phyloP scores from a whole-genome alignment of 176 grass and related monocot genomes.

The Rhynchospora breviuscula region DNA sequence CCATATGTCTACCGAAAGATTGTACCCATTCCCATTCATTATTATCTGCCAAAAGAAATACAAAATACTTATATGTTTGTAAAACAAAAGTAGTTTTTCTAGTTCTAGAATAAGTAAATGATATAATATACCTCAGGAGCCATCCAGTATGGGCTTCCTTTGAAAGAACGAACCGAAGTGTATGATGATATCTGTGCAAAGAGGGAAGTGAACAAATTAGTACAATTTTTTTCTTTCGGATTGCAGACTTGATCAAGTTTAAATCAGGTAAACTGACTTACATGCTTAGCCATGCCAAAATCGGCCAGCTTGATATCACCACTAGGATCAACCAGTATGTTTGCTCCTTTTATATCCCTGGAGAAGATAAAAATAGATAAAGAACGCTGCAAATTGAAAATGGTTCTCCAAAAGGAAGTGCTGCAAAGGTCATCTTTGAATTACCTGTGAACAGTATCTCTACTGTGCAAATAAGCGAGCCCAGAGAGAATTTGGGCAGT shows the following conservation, averaged over 20 bases:
- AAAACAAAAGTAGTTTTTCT: background rate
- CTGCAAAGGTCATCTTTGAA: background rate
- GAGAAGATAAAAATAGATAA: constrained; percentile 17
- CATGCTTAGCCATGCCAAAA: constrained; percentile 99
- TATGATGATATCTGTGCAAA: constrained; percentile 65
- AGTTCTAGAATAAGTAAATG: background rate
- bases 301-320: constrained; percentile 97
- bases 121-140: constrained; percentile 70
- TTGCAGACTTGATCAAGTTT: background rate
- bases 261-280: constrained; percentile 32
- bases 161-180: constrained; percentile 87
- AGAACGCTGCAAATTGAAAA: constrained; percentile 15
- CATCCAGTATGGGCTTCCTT: constrained; percentile 99
- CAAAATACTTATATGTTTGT: constrained; percentile 2
- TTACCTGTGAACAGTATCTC: constrained; percentile 95
- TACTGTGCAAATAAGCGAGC: constrained; percentile 82
- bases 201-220: constrained; percentile 11
- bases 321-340: constrained; percentile 94
- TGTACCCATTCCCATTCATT: constrained; percentile 95
- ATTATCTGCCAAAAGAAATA: constrained; percentile 53
- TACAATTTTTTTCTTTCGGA: background rate
- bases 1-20: constrained; percentile 98
- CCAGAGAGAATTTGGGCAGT: constrained; percentile 91
- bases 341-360: constrained; percentile 98
- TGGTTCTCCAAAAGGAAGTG: background rate